phyloP scores from a whole-genome alignment of 441 rosid genomes.

The Lepidium campestre region DNA sequence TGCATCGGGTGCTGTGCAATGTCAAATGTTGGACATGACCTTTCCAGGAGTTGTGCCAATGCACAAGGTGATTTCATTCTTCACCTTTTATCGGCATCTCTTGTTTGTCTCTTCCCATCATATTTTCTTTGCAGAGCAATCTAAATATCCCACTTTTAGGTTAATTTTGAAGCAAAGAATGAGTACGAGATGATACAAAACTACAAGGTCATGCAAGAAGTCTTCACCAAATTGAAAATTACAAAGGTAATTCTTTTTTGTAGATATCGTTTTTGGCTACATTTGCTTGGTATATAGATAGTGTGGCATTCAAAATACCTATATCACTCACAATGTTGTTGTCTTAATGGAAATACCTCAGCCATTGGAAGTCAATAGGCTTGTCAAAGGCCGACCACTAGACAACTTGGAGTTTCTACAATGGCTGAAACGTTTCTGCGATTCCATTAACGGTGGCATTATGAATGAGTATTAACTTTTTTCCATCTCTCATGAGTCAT shows the following conservation, averaged over 20 bases:
- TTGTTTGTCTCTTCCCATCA: neutral
- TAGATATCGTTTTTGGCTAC: neutral
- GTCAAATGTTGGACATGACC: conserved; percentile 95
- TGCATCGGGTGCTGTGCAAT: conserved; percentile 98
- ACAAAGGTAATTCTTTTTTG: conserved; percentile 48
- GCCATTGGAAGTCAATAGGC: conserved; percentile 91
- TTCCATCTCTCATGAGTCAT: neutral
- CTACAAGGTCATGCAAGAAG: conserved; percentile 95
- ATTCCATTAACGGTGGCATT: conserved; percentile 93
- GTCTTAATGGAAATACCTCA: conserved; percentile 28
- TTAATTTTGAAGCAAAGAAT: conserved; percentile 86
- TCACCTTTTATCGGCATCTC: neutral
- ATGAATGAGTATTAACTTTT: conserved; percentile 70
- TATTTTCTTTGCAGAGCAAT: conserved; percentile 1
- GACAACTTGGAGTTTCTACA: conserved; percentile 98
- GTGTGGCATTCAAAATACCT: neutral
- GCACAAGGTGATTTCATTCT: conserved; percentile 61
- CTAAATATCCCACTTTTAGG: conserved; percentile 39
- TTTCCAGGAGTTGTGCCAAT: conserved; percentile 95
- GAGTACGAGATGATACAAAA: conserved; percentile 97
- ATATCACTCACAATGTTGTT: neutral
- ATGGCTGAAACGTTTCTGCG: conserved; percentile 96
- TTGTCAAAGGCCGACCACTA: conserved; percentile 90
- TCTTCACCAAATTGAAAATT: conserved; percentile 80
- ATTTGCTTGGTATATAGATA: neutral